Conservation (phyloP, 768 basidiomycete species). For the Mycena vulgaris region DNA sequence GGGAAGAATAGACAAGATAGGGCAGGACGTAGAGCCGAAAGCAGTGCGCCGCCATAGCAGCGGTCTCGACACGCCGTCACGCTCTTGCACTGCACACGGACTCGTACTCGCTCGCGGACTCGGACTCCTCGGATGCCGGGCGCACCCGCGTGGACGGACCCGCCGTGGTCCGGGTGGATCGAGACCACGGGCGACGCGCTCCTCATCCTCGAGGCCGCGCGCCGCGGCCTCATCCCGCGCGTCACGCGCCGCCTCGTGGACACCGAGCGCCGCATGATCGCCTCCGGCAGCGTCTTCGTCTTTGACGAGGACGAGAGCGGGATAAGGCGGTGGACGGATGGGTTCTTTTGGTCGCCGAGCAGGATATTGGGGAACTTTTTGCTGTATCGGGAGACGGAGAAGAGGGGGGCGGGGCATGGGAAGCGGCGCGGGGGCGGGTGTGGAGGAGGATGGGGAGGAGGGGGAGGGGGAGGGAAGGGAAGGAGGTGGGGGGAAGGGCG, state of each 20-base stretch:
- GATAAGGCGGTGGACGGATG: conserved; percentile 98
- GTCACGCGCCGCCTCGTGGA: conserved; percentile 95
- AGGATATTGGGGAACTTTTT: conserved; percentile 96
- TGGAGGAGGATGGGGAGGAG: conserved; percentile 47
- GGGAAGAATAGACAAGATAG: too few relatives aligned
- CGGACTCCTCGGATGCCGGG: too few relatives aligned
- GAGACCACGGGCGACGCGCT: conserved; percentile 96
- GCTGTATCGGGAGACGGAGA: conserved; percentile 95
- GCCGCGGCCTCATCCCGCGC: conserved; percentile 90
- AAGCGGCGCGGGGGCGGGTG: conserved; percentile 45
- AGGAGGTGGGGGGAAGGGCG: conserved; percentile 45
- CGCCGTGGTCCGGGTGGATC: conserved; percentile 95
- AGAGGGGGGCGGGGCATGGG: conserved; percentile 65
- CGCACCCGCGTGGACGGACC: conserved; percentile 47
- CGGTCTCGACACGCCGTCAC: too few relatives aligned
- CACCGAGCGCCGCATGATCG: conserved; percentile 93
- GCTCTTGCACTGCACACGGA: too few relatives aligned
- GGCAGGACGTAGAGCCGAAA: too few relatives aligned
- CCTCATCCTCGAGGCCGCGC: conserved; percentile 96
- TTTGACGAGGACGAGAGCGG: conserved; percentile 98
- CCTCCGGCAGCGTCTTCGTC: conserved; percentile 94
- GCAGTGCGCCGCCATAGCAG: too few relatives aligned
- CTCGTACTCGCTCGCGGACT: too few relatives aligned
- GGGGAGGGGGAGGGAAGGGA: conserved; percentile 46
- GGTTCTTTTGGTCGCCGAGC: conserved; percentile 95